Percentiles rank a stretch among this genome's conserved stretches.
These are phyloP conservation scores for Rhinocladiella similis DNA, from an alignment of 2,329 filamentous ascomycete genomes.

Conservation along the genomic window DNA sequence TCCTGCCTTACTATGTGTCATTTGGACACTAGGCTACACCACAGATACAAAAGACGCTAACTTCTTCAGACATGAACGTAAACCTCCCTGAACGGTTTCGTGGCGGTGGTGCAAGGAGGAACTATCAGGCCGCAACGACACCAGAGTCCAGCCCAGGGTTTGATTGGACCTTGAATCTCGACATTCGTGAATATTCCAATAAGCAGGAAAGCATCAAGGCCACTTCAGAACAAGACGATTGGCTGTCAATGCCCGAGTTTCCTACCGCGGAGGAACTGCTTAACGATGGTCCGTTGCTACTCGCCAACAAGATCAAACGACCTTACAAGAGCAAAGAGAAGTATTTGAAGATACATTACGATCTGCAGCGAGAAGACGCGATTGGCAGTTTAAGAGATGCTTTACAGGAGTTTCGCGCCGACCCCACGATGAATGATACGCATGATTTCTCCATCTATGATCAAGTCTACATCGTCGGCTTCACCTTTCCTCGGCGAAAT, in stretches of 20 bases:
- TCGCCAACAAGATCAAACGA: conserved; percentile 55
- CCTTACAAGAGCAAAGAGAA: conserved; percentile 61
- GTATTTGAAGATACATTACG: conserved; percentile 74
- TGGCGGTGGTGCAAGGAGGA: not conserved
- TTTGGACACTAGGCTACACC: not conserved
- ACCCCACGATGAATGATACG: conserved; percentile 60
- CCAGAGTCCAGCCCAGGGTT: conserved; percentile 4
- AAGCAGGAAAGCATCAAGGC: conserved; percentile 33
- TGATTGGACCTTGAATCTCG: conserved; percentile 20
- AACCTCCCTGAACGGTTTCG: conserved; percentile 26
- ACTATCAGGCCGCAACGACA: conserved; percentile 1
- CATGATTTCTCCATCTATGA: conserved; percentile 66
- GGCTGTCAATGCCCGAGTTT: conserved; percentile 41
- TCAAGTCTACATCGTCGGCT: conserved; percentile 65
- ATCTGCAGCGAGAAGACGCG: conserved; percentile 73
- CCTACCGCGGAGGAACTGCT: conserved; percentile 42
- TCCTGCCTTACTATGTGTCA: not conserved
- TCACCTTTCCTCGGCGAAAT: conserved; percentile 64
- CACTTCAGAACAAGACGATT: conserved; percentile 34
- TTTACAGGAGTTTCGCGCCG: conserved; percentile 55
- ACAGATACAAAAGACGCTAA: not conserved
- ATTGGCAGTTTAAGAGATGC: conserved; percentile 68
- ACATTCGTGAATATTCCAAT: conserved; percentile 26
- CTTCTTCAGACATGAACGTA: conserved; percentile 25
- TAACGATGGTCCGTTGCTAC: conserved; percentile 38